Evolutionary conservation across 2,329 filamentous ascomycete species (phyloP).

Genomic region (Ophiocordyceps robertsii): DNA sequence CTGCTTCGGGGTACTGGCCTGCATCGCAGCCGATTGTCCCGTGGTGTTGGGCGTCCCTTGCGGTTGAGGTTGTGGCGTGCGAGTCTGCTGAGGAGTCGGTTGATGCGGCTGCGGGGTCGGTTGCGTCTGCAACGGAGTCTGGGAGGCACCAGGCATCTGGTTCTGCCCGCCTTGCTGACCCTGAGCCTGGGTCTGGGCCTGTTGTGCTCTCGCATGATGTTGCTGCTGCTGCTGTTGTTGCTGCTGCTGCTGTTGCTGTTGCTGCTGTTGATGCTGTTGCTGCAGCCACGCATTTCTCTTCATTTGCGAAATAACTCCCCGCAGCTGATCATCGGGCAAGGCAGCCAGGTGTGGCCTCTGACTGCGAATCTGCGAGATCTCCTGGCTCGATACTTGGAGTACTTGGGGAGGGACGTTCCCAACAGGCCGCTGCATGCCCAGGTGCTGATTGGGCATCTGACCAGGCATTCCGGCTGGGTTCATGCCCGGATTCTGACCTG

Average conservation of each 20-base stretch:
- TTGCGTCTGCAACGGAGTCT: conserved; percentile 40
- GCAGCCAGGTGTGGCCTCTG: conserved; percentile 12
- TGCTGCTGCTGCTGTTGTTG: conserved; percentile 4
- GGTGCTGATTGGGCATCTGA: conserved; percentile 12
- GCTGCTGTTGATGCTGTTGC: conserved; percentile 14
- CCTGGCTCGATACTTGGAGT: conserved; percentile 18
- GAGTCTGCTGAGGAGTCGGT: conserved; percentile 27
- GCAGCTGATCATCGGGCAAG: conserved; percentile 20
- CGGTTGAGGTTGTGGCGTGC: conserved; percentile 22
- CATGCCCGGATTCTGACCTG: conserved; percentile 15
- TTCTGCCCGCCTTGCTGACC: conserved; percentile 22
- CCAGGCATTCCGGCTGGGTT: conserved; percentile 11
- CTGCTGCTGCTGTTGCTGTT: conserved; percentile 6
- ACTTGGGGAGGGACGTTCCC: conserved; percentile 15
- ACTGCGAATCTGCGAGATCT: conserved; percentile 17
- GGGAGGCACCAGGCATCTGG: conserved; percentile 27
- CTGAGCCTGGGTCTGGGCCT: conserved; percentile 16
- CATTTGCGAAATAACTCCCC: conserved; percentile 16
- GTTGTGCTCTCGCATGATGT: conserved; percentile 7
- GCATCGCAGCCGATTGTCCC: conserved; percentile 23
- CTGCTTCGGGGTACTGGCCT: conserved; percentile 15
- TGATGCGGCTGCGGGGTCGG: conserved; percentile 44
- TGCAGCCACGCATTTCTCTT: conserved; percentile 18
- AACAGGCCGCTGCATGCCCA: conserved; percentile 11
- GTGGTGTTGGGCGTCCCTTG: conserved; percentile 26